phyloP scores from a whole-genome alignment of 148 eudicot genomes.

The Agrostemma githago region DNA sequence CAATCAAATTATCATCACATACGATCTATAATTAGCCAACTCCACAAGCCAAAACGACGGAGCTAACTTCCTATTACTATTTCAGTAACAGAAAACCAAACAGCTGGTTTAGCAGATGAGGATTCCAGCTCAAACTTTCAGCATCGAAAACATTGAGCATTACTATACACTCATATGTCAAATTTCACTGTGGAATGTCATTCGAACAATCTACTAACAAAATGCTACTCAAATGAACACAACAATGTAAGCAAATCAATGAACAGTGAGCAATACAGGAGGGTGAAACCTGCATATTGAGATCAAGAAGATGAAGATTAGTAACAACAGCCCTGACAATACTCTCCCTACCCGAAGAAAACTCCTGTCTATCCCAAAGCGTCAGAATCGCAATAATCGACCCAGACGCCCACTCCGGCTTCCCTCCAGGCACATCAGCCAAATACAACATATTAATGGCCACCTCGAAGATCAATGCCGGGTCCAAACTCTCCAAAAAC shows the following conservation, averaged over 20 bases:
- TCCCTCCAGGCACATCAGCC: conserved; percentile 99
- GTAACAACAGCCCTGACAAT: conserved; percentile 96
- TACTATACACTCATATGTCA: background rate
- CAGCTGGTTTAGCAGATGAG: background rate
- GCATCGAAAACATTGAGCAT: background rate
- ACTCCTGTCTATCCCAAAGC: conserved; percentile 99
- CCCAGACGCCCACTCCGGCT: conserved; percentile 95
- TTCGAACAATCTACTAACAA: background rate
- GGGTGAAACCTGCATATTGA: conserved; percentile 79
- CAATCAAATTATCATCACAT: background rate
- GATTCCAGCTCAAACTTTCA: background rate
- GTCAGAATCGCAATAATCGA: conserved; percentile 87
- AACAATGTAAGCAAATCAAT: background rate
- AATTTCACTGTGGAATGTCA: background rate
- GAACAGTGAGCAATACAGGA: background rate
- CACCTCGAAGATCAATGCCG: conserved; percentile 91
- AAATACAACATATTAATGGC: conserved; percentile 86
- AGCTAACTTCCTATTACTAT: background rate
- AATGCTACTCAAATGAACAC: background rate
- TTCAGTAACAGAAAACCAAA: background rate
- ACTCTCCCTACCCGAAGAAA: conserved; percentile 89
- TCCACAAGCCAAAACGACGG: background rate
- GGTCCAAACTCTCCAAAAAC: conserved; percentile 72
- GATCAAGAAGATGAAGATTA: conserved; percentile 92
- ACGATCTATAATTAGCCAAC: background rate